Conservation (phyloP, 2,329 filamentous ascomycete genomes). For the Leptodontidium sp. region DNA sequence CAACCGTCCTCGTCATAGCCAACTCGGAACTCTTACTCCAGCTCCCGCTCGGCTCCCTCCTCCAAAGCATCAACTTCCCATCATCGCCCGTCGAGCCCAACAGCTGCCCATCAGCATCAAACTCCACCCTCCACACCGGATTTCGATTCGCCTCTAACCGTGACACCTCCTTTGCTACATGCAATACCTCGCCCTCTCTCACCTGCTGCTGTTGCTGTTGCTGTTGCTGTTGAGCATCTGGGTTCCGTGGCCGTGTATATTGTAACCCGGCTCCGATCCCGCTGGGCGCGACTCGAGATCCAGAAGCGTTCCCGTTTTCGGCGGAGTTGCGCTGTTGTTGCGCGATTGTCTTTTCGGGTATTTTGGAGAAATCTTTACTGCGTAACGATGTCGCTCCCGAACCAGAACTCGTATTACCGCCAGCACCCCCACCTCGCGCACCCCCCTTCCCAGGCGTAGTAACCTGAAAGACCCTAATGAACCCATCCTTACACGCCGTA, state of each 20-base stretch:
- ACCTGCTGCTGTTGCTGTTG: conserved; percentile 57
- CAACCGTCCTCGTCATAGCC: conserved; percentile 39
- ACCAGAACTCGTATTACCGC: neutral
- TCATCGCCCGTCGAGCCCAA: conserved; percentile 81
- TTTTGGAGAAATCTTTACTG: conserved; percentile 45
- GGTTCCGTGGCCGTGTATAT: conserved; percentile 48
- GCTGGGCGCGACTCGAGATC: conserved; percentile 50
- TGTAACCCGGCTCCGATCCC: conserved; percentile 63
- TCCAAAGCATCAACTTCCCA: conserved; percentile 69
- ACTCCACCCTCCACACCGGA: conserved; percentile 79
- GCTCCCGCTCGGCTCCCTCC: conserved; percentile 53
- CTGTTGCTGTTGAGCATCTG: conserved; percentile 52
- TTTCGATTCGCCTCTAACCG: conserved; percentile 72
- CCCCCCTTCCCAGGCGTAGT: conserved; percentile 62
- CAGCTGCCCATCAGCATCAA: conserved; percentile 75
- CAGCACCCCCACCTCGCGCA: neutral
- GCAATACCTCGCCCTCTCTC: conserved; percentile 71
- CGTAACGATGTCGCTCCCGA: conserved; percentile 50
- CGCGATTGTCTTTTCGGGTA: conserved; percentile 40
- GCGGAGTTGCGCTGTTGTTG: conserved; percentile 37
- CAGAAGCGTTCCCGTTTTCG: conserved; percentile 32
- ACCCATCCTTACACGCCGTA: conserved; percentile 91
- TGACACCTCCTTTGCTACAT: conserved; percentile 69
- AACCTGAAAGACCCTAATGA: conserved; percentile 86
- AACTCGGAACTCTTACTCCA: conserved; percentile 46